These are phyloP conservation scores for Ustilago bromivora DNA, from an alignment of 1,284 basidiomycete species.

Conservation along the genomic window DNA sequence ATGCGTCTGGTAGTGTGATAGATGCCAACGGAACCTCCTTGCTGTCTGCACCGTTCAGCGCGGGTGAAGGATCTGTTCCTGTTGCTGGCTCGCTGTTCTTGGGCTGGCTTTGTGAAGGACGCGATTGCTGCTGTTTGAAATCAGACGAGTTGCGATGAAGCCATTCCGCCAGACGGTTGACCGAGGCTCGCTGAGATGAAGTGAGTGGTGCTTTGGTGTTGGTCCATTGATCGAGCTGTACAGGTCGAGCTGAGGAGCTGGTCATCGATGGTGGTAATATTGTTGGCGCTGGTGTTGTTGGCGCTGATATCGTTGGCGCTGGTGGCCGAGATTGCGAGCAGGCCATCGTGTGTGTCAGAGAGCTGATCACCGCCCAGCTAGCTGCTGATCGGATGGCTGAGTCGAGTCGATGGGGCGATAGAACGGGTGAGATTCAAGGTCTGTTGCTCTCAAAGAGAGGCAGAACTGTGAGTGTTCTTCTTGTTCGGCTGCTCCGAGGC, in stretches of 20 bases:
- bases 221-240: conserved; percentile 59
- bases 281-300: not conserved
- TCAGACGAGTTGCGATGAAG: conserved; percentile 43
- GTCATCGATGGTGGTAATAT: conserved; percentile 12
- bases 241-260: conserved; percentile 28
- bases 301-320: not conserved
- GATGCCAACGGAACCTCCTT: not conserved
- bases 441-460: not conserved
- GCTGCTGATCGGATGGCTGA: not conserved
- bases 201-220: conserved; percentile 51
- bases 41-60: not conserved
- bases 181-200: conserved; percentile 45
- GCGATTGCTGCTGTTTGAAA: conserved; percentile 38
- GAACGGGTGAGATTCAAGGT: not conserved
- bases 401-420: not conserved
- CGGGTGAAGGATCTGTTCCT: not conserved
- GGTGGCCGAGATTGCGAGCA: conserved; percentile 18
- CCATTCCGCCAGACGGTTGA: conserved; percentile 59
- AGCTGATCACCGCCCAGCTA: not conserved
- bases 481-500: conserved; percentile 8
- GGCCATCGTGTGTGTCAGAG: conserved; percentile 12
- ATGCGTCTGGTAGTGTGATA: conserved; percentile 23
- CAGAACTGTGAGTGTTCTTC: conserved; percentile 12
- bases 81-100: not conserved
- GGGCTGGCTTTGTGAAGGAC: not conserved